Base-by-base conservation (phyloP, 2,329 filamentous ascomycete species). In the Hirsutella thompsonii region DNA sequence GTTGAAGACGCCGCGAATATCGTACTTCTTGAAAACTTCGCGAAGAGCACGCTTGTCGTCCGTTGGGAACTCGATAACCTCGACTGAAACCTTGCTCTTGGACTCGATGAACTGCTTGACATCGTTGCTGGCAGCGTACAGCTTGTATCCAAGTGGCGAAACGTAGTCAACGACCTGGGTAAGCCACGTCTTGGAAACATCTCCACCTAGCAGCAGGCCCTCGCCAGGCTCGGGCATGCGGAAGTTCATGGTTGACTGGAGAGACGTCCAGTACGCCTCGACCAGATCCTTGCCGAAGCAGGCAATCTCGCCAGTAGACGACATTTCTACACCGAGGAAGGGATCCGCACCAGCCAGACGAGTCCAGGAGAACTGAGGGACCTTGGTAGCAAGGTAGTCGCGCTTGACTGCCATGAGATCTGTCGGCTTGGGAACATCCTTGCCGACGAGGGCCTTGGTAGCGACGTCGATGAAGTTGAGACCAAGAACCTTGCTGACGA, bases 181-280 rank as follows among this genome's bases (percentile, higher is more conserved):
- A 43, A 98, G 74, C 63, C 78, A 78, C 45, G 80, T 62, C 62
- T 80, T 81, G 51, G 68, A 71, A 46, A 79, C 67, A 59, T 95
- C 86, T 53, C 92, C 92, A 49, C 92, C 92, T 50, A 98, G 86
- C 40, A 98, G 80, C 44, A 98, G 80, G 67, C 92, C 90, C 72
- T 95, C 88, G 50, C 92, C 92, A 40, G 88, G 85, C 62, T 93
- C 82, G 35, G 92, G 92, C 55, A 95, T 77, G 52, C 89, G 86
- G 85, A 96, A 96, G 78, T 96, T 98, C 90, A 96, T 98, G 54
- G 86, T 90, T 18, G 87, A 92, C 67, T 98, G 92, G 46, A 94
- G 72, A 16, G 89, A 93, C 20, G 89, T 74, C 92, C 92, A 98
- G 77, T 98, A 98, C 41, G 92, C 92, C 62, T 98, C 92, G 38